These are phyloP conservation scores for Coemansia pectinata DNA, from an alignment of 192 early-diverging fungal species.

Conservation along the genomic window DNA sequence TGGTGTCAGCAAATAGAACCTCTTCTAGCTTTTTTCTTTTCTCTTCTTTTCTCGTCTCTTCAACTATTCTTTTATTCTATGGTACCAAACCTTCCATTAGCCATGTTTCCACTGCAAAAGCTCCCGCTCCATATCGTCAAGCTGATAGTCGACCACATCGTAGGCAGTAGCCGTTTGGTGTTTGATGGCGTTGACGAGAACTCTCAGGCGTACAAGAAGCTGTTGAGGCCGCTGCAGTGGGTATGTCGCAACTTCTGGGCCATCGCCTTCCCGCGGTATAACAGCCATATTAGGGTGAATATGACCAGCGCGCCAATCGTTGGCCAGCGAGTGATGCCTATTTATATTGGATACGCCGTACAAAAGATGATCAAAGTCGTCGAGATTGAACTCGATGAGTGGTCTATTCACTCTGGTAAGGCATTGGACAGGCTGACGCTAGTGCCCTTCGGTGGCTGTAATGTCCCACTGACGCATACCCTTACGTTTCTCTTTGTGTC, in stretches of 20 bases:
- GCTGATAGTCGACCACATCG: not conserved
- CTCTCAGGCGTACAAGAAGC: not conserved
- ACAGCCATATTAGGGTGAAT: not conserved
- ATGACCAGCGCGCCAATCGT: not conserved
- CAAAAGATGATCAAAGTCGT: not conserved
- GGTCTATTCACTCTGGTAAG: not conserved
- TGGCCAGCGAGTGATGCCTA: not conserved
- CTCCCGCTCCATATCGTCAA: not conserved
- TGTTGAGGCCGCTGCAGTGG: not conserved
- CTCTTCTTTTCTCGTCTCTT: not conserved
- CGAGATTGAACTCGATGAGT: not conserved
- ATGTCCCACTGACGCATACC: not conserved
- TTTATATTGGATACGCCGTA: not conserved
- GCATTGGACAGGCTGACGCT: not conserved
- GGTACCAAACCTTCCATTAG: not conserved
- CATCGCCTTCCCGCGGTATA: not conserved
- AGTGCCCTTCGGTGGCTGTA: not conserved
- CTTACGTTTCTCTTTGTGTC: not conserved
- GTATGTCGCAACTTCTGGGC: not conserved
- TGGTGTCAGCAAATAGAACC: not conserved
- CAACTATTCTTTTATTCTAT: not conserved
- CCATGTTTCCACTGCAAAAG: not conserved
- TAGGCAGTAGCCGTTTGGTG: not conserved
- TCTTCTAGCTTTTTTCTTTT: no score
- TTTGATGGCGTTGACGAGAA: not conserved